Percentiles rank a stretch among this genome's conserved stretches.
phyloP scores from a whole-genome alignment of 2,329 filamentous ascomycete species.

The Dendrostoma leiphaemia region DNA sequence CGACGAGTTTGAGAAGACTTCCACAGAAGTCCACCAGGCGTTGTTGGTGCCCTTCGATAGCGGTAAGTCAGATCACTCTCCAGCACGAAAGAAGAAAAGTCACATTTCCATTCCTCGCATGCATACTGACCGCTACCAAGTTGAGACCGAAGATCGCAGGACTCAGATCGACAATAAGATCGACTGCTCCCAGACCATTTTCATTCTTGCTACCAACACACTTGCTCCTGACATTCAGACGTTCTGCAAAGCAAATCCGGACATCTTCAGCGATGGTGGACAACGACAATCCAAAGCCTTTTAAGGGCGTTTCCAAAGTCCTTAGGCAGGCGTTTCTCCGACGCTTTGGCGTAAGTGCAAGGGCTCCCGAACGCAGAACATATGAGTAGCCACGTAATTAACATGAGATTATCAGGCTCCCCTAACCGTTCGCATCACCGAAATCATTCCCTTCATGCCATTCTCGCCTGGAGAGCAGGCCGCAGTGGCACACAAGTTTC shows the following conservation, averaged over 20 bases:
- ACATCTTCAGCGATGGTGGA: constrained; percentile 11
- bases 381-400: neutral
- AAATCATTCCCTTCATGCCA: constrained; percentile 40
- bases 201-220: constrained; percentile 47
- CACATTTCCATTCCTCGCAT: too few relatives aligned
- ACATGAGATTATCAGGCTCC: constrained; percentile 26
- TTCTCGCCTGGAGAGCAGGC: constrained; percentile 38
- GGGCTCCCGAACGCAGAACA: constrained; percentile 1
- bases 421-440: constrained; percentile 39
- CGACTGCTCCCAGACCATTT: constrained; percentile 44
- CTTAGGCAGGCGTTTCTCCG: constrained; percentile 3
- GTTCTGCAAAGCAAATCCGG: constrained; percentile 34
- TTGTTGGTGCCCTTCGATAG: constrained; percentile 43
- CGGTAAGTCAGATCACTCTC: constrained; percentile 29
- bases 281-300: neutral
- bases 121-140: constrained; percentile 11
- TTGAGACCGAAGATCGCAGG: constrained; percentile 39
- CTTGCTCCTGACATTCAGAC: constrained; percentile 36
- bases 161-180: constrained; percentile 27
- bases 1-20: constrained; percentile 51
- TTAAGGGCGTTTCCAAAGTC: constrained; percentile 10
- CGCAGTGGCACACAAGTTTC: constrained; percentile 38
- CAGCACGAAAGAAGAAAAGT: too few relatives aligned
- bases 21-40: constrained; percentile 35
- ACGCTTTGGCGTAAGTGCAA: constrained; percentile 11